Conservation (phyloP, 169 alveolate genomes). For the Amoebophrya sp. region DNA sequence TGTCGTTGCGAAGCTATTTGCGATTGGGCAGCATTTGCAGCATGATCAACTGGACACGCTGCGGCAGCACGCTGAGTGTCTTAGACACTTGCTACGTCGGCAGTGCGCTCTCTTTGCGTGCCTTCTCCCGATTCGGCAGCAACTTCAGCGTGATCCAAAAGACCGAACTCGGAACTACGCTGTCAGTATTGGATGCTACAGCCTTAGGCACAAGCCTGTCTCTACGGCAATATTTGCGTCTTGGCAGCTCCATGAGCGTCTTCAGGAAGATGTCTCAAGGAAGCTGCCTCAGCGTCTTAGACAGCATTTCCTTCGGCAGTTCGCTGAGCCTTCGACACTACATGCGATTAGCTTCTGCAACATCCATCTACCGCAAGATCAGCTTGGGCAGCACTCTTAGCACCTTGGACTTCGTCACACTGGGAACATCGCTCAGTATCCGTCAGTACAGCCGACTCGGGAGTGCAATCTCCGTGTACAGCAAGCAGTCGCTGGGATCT, state of each 20-base stretch:
- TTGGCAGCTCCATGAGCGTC: not conserved
- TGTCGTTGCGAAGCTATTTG: not conserved
- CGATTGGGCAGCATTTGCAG: not conserved
- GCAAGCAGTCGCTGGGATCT: not conserved
- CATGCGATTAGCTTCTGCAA: not conserved
- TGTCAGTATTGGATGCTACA: not conserved
- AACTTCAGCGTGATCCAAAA: not conserved
- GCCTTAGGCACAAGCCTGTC: not conserved
- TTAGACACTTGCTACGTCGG: constrained; percentile 12
- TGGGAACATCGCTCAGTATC: not conserved
- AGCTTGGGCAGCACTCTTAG: not conserved
- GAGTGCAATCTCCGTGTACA: not conserved
- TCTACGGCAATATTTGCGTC: not conserved
- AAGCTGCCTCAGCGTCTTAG: not conserved
- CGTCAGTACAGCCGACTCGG: constrained; percentile 16
- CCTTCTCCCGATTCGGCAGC: not conserved
- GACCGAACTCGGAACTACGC: not conserved
- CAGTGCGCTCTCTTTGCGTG: not conserved
- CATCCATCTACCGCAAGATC: not conserved
- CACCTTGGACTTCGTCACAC: not conserved
- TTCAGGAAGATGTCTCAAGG: not conserved
- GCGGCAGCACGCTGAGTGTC: not conserved
- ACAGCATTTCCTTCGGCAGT: not conserved
- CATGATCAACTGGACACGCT: not conserved
- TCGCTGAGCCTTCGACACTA: not conserved